phyloP scores from a whole-genome alignment of 1,284 basidiomycete genomes.

The Polyporus tsugae region DNA sequence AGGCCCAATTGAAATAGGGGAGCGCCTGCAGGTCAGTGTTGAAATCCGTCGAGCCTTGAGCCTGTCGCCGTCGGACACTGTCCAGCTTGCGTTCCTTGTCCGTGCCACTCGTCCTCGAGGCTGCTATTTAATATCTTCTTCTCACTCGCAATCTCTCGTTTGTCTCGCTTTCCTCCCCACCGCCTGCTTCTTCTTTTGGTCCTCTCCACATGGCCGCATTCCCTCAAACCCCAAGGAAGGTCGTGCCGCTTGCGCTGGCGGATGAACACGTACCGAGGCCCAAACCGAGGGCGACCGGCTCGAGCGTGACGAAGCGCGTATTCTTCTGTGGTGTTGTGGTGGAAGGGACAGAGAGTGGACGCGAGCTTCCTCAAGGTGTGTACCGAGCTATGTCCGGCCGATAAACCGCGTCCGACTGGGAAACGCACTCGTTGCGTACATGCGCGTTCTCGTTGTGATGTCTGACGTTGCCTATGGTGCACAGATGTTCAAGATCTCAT shows the following conservation, averaged over 20 bases:
- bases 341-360: conserved; percentile 75
- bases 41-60: background rate
- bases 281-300: conserved; percentile 37
- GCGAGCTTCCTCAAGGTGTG: conserved; percentile 73
- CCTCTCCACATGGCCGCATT: conserved; percentile 47
- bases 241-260: conserved; percentile 68
- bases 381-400: conserved; percentile 17
- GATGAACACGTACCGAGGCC: conserved; percentile 57
- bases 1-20: too few relatives aligned
- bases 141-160: conserved; percentile 9
- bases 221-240: conserved; percentile 72
- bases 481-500: conserved; percentile 83
- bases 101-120: background rate
- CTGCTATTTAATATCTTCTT: conserved; percentile 19
- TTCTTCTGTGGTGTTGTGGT: conserved; percentile 87
- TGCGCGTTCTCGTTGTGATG: background rate
- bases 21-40: conserved; percentile 10
- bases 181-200: conserved; percentile 20
- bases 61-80: background rate
- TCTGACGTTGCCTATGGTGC: conserved; percentile 12
- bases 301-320: conserved; percentile 69
- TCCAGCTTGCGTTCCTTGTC: background rate
- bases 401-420: too few relatives aligned
- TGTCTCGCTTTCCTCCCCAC: conserved; percentile 16
- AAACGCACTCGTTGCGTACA: background rate